A percentile compares a stretch with the other conserved stretches of the same genome.
Evolutionary conservation across 345 rosid genomes (phyloP).

Genomic region (Limnanthes douglasii): DNA sequence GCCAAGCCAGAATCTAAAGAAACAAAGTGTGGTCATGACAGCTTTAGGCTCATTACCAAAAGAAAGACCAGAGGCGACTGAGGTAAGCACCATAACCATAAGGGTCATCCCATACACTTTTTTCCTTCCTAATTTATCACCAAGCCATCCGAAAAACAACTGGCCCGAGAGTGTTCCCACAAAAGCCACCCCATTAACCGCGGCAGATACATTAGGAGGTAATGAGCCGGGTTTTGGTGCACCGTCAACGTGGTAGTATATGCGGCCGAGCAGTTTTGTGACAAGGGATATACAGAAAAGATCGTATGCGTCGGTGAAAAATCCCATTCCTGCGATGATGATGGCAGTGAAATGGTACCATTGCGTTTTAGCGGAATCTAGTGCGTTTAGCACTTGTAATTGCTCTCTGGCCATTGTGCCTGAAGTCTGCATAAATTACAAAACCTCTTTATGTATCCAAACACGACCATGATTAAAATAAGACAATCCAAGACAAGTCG

Average conservation of each 20-base stretch:
- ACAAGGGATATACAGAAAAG: slow-evolving; percentile 27
- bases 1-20: slow-evolving; percentile 21
- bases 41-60: slow-evolving; percentile 16
- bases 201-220: slow-evolving; percentile 29
- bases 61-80: slow-evolving; percentile 18
- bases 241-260: slow-evolving; percentile 23
- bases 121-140: slow-evolving; percentile 66
- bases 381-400: slow-evolving; percentile 36
- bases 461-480: no score
- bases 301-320: slow-evolving; percentile 28
- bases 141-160: slow-evolving; percentile 29
- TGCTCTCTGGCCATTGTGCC: slow-evolving; percentile 37
- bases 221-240: slow-evolving; percentile 18
- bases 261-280: slow-evolving; percentile 26
- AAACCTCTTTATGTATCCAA: no score
- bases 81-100: slow-evolving; percentile 16
- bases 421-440: no score
- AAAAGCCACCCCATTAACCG: slow-evolving; percentile 29
- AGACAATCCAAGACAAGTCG: no score
- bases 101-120: slow-evolving; percentile 42
- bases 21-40: slow-evolving; percentile 19
- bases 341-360: slow-evolving; percentile 23
- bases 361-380: slow-evolving; percentile 19
- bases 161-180: slow-evolving; percentile 22
- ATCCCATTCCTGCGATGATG: slow-evolving; percentile 28